These are phyloP conservation scores for Pichia terricola DNA, from an alignment of 1,139 yeast genomes.

Conservation along the genomic window DNA sequence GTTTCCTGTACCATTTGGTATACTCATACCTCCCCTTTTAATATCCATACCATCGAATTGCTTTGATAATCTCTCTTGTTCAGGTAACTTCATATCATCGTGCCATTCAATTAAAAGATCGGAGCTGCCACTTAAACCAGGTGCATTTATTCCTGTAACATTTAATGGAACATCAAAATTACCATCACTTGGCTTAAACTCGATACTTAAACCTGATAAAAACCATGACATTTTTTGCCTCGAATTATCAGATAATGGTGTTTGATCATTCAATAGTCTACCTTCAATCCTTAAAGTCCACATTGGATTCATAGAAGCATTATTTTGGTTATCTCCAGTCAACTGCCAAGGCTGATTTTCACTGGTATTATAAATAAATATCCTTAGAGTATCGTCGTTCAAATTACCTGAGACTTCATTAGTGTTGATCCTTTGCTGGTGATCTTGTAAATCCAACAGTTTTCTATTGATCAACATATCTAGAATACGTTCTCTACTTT, in stretches of 20 bases:
- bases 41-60: conserved; percentile 84
- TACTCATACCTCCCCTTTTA: conserved; percentile 60
- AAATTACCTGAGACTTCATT: conserved; percentile 28
- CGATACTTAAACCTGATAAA: conserved; percentile 76
- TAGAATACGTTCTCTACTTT: conserved; percentile 68
- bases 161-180: conserved; percentile 13
- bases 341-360: conserved; percentile 90
- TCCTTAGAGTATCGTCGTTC: conserved; percentile 52
- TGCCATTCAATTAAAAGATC: conserved; percentile 57
- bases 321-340: conserved; percentile 9
- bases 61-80: conserved; percentile 31
- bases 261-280: conserved; percentile 43
- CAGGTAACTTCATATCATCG: conserved; percentile 38
- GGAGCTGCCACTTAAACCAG: conserved; percentile 17
- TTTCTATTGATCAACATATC: conserved; percentile 80
- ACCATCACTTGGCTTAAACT: conserved; percentile 35
- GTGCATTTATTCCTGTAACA: conserved; percentile 14
- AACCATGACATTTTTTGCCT: conserved; percentile 68
- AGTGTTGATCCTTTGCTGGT: conserved; percentile 27
- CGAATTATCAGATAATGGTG: conserved; percentile 24
- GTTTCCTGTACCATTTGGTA: conserved; percentile 15
- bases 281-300: conserved; percentile 94
- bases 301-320: conserved; percentile 30
- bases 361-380: conserved; percentile 73
- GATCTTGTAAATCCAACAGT: conserved; percentile 75